Evolutionary conservation across 2,329 filamentous ascomycete species (phyloP).

Genomic region (Aspergillus quadricinctus): DNA sequence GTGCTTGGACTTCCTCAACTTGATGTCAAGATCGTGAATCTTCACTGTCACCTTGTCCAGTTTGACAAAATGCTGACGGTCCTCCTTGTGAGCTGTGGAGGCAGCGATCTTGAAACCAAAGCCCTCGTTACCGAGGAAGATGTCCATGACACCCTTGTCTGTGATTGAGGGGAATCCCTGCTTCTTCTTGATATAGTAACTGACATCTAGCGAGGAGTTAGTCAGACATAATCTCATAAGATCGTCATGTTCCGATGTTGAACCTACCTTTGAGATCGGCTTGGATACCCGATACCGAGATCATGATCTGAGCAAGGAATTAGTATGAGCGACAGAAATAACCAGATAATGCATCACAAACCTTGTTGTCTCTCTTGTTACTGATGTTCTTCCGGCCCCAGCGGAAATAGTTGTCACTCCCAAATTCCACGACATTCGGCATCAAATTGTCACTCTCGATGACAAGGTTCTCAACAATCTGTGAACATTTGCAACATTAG

Average conservation of each 20-base stretch:
- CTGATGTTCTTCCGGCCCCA: conserved; percentile 86
- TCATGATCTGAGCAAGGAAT: conserved; percentile 51
- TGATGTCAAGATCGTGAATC: conserved; percentile 77
- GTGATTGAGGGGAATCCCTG: conserved; percentile 83
- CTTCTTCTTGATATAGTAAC: conserved; percentile 94
- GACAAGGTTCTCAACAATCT: conserved; percentile 84
- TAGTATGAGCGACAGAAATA: not conserved
- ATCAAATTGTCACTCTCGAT: conserved; percentile 96
- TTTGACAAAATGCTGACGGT: conserved; percentile 86
- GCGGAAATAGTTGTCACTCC: conserved; percentile 89
- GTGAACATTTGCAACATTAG: conserved; percentile 2
- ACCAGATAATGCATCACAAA: conserved; percentile 2
- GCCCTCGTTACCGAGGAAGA: conserved; percentile 80
- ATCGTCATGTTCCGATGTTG: not conserved
- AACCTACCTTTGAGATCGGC: conserved; percentile 66
- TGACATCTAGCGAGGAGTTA: conserved; percentile 58
- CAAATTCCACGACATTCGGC: conserved; percentile 84
- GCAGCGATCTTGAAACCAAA: conserved; percentile 90
- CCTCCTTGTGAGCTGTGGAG: conserved; percentile 70
- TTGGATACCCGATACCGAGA: conserved; percentile 85
- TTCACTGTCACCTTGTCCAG: conserved; percentile 82
- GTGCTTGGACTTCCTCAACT: conserved; percentile 91
- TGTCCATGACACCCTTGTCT: conserved; percentile 83
- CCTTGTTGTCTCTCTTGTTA: conserved; percentile 76
- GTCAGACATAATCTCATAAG: not conserved